Evolutionary conservation across 179 eudicot species (phyloP), one percentile per base, ranked within the genome.

Genomic region (Spinacia oleracea): DNA sequence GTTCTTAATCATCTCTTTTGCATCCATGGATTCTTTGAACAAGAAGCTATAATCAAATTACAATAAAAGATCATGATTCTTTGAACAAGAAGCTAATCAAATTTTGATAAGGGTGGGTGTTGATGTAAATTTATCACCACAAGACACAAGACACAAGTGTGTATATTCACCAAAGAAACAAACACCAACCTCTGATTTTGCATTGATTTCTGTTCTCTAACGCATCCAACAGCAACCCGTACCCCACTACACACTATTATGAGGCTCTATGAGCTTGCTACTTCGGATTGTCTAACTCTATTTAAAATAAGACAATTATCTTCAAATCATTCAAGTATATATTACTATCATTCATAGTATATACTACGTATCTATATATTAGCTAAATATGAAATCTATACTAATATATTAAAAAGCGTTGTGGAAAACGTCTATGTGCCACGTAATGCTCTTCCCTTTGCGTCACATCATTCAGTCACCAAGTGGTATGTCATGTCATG

Each of bases 161-260:
- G 16, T 4, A 16, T 32, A 31, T 65, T 65, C 70, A 65, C 70
- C n/a, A 65, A 43, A 40, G 31, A 69, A 45, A 45, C 56, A 70
- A 45, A 43, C 55, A 27, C 21, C 34, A 70, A 45, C 9, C 38
- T 43, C 3, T 45, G 35, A 70, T 70, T 45, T 45, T 7, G n/a
- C 20, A 43, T 14, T 45, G 56, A 70, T 70, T 1, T 27, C 27
- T 70, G 56, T 27, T 70, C 23, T 10, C 66, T 11, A 25, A 12
- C 55, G 48, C 53, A 25, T 70, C 73, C 73, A 70, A 70, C 34
- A 70, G 55, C 29, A 70, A 43, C n/a, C 53, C n/a, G 32, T 21
- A 70, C 56, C 73, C 73, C 73, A 70, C 73, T 12, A 45, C 55
- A 23, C 14, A 35, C 56, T 23, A 70, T 70, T 27, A 45, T 43